Evolutionary conservation across 768 basidiomycete species (phyloP).

Genomic region (Suillus placidus): DNA sequence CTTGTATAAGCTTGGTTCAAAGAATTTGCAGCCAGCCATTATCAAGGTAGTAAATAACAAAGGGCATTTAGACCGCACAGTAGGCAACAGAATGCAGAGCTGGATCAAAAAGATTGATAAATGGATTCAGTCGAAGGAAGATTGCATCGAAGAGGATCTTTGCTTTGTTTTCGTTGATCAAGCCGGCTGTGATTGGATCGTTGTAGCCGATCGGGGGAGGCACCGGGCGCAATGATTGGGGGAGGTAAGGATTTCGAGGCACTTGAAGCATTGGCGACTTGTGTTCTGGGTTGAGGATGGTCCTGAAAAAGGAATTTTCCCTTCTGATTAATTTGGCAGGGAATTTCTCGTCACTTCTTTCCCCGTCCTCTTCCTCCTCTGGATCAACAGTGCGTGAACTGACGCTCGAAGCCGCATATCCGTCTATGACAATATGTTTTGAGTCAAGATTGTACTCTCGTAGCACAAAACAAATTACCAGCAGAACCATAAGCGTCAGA

Average conservation of each 20-base stretch:
- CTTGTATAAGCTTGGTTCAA: constrained; percentile 67
- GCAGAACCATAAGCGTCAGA: constrained; percentile 33
- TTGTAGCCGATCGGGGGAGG: constrained; percentile 44
- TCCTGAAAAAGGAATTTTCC: constrained; percentile 84
- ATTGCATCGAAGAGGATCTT: constrained; percentile 75
- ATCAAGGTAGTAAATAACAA: constrained; percentile 85
- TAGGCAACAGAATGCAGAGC: constrained; percentile 79
- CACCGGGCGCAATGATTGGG: constrained; percentile 38
- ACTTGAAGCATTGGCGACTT: constrained; percentile 41
- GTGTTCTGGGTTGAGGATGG: constrained; percentile 74
- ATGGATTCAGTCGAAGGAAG: constrained; percentile 84
- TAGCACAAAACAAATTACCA: constrained; percentile 15
- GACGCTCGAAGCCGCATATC: constrained; percentile 22
- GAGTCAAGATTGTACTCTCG: not conserved
- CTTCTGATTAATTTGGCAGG: constrained; percentile 74
- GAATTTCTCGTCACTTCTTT: constrained; percentile 68
- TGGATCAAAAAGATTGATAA: constrained; percentile 88
- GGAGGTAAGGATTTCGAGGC: constrained; percentile 37
- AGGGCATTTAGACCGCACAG: constrained; percentile 76
- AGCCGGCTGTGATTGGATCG: constrained; percentile 74
- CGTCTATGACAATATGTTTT: constrained; percentile 11
- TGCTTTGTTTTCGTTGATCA: constrained; percentile 71
- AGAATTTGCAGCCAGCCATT: constrained; percentile 86
- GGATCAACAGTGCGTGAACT: constrained; percentile 32
- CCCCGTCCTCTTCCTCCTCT: constrained; percentile 69